These are phyloP conservation scores for Eucommia ulmoides DNA, from an alignment of 257 asterid genomes.

Conservation along the genomic window DNA sequence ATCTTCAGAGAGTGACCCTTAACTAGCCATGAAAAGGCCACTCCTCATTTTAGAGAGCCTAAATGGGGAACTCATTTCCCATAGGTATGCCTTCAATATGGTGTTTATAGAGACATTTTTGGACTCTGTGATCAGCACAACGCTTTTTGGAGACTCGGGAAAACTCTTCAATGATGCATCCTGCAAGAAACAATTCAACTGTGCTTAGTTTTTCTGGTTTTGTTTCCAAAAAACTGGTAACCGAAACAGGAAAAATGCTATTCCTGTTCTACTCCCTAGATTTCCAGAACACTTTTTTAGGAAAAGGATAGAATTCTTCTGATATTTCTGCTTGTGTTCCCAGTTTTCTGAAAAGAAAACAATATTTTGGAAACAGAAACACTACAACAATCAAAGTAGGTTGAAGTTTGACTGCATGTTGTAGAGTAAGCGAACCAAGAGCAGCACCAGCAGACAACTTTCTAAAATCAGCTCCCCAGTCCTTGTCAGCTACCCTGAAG, in stretches of 20 bases:
- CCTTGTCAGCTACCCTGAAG: constrained; percentile 89
- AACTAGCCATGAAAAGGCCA: constrained; percentile 74
- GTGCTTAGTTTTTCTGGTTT: no score
- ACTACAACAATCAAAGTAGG: not conserved
- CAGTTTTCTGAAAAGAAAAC: no score
- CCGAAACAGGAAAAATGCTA: no score
- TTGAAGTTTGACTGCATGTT: constrained; percentile 72
- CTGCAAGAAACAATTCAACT: no score
- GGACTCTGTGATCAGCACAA: constrained; percentile 75
- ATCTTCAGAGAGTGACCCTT: constrained; percentile 73
- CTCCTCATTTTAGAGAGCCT: constrained; percentile 69
- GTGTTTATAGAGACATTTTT: constrained; percentile 64
- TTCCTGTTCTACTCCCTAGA: no score
- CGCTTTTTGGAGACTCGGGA: constrained; percentile 89
- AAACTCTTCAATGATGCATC: constrained; percentile 93
- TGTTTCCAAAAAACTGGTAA: no score
- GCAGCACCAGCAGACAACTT: constrained; percentile 95
- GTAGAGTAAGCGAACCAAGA: constrained; percentile 76
- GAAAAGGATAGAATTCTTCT: no score
- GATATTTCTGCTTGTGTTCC: no score
- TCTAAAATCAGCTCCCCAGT: constrained; percentile 97
- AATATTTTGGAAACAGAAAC: not conserved
- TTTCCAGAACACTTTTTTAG: no score
- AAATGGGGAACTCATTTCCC: constrained; percentile 99
- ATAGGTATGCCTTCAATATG: constrained; percentile 73